Evolutionary conservation across 306 rosid species (phyloP).

Genomic region (Quercus mongolica): DNA sequence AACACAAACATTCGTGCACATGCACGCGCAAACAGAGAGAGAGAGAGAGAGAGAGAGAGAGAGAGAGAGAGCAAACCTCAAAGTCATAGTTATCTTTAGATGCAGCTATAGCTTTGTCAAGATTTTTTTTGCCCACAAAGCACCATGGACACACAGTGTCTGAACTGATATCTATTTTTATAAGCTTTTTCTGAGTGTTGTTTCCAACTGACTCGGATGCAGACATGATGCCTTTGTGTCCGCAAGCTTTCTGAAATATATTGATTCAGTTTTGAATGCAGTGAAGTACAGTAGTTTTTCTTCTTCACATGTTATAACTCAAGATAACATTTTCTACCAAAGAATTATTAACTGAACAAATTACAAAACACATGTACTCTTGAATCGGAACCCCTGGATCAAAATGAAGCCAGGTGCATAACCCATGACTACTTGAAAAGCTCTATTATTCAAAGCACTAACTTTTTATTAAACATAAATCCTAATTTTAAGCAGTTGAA

Average conservation of each 20-base stretch:
- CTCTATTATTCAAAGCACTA: background rate
- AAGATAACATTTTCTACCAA: background rate
- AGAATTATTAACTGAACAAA: background rate
- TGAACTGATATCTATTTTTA: slow-evolving; percentile 63
- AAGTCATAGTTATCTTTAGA: slow-evolving; percentile 64
- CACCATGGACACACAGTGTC: slow-evolving; percentile 96
- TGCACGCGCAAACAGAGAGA: background rate
- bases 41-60: background rate
- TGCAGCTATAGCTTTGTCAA: slow-evolving; percentile 72
- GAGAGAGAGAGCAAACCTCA: slow-evolving; percentile 43
- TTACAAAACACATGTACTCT: background rate
- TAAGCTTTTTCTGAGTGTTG: slow-evolving; percentile 47
- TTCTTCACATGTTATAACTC: background rate
- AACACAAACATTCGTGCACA: background rate
- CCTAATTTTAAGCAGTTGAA: background rate
- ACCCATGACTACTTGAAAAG: too few relatives aligned
- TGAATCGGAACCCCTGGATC: background rate
- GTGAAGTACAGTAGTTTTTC: background rate
- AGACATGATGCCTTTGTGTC: slow-evolving; percentile 54
- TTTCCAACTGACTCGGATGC: slow-evolving; percentile 45
- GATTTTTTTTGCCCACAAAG: slow-evolving; percentile 77
- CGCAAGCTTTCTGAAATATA: slow-evolving; percentile 29
- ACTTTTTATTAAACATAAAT: background rate
- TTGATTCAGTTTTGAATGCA: slow-evolving; percentile 10
- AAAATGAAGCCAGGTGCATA: background rate